These are phyloP conservation scores for Astrocystis sublimbata DNA, from an alignment of 495 filamentous ascomycete genomes.

Conservation along the genomic window DNA sequence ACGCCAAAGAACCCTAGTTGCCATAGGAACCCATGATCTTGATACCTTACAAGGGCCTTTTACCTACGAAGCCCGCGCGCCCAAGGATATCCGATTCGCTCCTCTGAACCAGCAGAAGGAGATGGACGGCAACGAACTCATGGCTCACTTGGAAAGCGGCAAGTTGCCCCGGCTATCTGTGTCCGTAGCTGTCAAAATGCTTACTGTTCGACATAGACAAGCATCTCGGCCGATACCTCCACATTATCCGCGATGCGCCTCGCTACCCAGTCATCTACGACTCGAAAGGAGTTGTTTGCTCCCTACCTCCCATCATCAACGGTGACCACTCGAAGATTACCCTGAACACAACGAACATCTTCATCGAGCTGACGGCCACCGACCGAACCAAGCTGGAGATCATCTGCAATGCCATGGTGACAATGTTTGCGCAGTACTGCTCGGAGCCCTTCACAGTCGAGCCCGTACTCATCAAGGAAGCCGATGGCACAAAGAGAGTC, in stretches of 20 bases:
- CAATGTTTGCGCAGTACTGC: constrained; percentile 96
- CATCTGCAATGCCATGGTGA: constrained; percentile 88
- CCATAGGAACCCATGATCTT: constrained; percentile 95
- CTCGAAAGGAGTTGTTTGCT: constrained; percentile 82
- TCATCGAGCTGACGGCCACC: constrained; percentile 96
- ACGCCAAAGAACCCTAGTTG: constrained; percentile 85
- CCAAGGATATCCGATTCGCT: constrained; percentile 87
- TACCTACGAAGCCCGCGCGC: constrained; percentile 89
- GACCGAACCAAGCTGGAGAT: constrained; percentile 97
- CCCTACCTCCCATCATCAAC: constrained; percentile 97
- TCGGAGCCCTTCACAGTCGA: constrained; percentile 89
- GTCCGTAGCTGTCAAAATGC: constrained; percentile 71
- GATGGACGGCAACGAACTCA: constrained; percentile 86
- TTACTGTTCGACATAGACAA: constrained; percentile 58
- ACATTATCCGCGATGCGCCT: constrained; percentile 90
- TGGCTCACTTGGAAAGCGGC: constrained; percentile 88
- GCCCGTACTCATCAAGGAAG: constrained; percentile 83
- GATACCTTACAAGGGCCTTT: constrained; percentile 94
- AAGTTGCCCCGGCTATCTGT: constrained; percentile 37
- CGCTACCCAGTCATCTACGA: constrained; percentile 98
- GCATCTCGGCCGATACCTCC: constrained; percentile 72
- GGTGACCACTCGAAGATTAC: constrained; percentile 94
- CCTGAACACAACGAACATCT: constrained; percentile 83
- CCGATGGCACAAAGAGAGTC: constrained; percentile 80
- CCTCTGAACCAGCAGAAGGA: constrained; percentile 88